Percentiles rank a stretch among this genome's conserved stretches.
Evolutionary conservation across 768 basidiomycete genomes (phyloP).

Genomic region (Termitomyces sp.): DNA sequence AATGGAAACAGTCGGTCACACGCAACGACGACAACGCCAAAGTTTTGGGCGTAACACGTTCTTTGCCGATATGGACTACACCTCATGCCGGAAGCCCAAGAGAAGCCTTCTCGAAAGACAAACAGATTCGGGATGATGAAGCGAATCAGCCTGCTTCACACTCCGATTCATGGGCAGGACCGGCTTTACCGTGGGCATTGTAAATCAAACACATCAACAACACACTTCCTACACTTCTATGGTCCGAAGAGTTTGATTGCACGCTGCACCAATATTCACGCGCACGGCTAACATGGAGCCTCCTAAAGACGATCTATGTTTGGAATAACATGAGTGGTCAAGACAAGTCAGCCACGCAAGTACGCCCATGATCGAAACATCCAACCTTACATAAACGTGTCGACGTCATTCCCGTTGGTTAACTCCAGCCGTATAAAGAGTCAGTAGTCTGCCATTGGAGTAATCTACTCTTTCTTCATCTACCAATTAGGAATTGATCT

Average conservation of each 20-base stretch:
- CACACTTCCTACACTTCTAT: too few relatives aligned
- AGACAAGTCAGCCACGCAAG: neutral
- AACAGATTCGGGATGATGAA: too few relatives aligned
- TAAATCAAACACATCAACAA: too few relatives aligned
- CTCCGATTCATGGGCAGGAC: neutral
- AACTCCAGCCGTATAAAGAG: conserved; percentile 5
- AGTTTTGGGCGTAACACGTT: neutral
- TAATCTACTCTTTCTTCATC: neutral
- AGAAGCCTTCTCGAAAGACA: neutral
- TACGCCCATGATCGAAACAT: neutral
- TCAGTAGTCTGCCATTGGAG: neutral
- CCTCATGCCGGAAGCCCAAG: neutral
- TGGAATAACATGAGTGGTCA: neutral
- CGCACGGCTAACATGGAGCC: neutral
- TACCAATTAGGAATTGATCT: neutral
- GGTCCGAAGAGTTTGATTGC: neutral
- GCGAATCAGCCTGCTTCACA: neutral
- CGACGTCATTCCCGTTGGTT: conserved; percentile 8
- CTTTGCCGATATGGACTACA: neutral
- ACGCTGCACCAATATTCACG: neutral
- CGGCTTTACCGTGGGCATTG: too few relatives aligned
- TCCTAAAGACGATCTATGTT: neutral
- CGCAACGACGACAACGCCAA: too few relatives aligned
- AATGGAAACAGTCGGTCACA: neutral
- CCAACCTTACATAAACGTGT: neutral